A percentile compares a stretch with the other conserved stretches of the same genome.
Evolutionary conservation across 805 yeast genomes (phyloP).

Genomic region (Myxozyma nipponensis): DNA sequence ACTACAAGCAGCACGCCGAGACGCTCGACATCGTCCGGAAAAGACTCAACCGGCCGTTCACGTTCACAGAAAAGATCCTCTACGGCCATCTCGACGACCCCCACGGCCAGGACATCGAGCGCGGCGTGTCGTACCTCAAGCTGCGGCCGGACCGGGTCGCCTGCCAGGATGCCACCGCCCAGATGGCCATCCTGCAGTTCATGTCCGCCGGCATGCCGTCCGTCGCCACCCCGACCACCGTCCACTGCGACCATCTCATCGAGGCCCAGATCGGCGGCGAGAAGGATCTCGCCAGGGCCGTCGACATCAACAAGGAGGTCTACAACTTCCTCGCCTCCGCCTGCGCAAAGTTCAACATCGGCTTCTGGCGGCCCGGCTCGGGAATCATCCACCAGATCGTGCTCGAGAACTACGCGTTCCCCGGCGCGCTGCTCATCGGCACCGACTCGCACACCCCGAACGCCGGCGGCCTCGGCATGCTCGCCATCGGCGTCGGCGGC

Average conservation of each 20-base stretch:
- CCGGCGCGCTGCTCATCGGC: slow-evolving; percentile 95
- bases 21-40: slow-evolving; percentile 79
- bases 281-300: slow-evolving; percentile 73
- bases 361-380: slow-evolving; percentile 99
- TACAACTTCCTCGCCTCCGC: slow-evolving; percentile 91
- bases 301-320: slow-evolving; percentile 86
- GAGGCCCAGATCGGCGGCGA: slow-evolving; percentile 95
- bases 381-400: slow-evolving; percentile 98
- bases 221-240: slow-evolving; percentile 90
- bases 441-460: slow-evolving; percentile 99
- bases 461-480: slow-evolving; percentile 98
- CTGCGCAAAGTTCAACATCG: slow-evolving; percentile 92
- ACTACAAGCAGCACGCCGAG: slow-evolving; percentile 79
- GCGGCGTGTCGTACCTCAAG: slow-evolving; percentile 90
- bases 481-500: slow-evolving; percentile 99
- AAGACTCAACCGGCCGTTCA: slow-evolving; percentile 81
- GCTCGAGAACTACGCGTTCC: slow-evolving; percentile 92
- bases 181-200: slow-evolving; percentile 96
- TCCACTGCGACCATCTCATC: slow-evolving; percentile 97
- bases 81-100: slow-evolving; percentile 91
- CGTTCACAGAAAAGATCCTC: slow-evolving; percentile 89
- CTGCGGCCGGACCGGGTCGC: slow-evolving; percentile 97
- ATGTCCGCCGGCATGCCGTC: slow-evolving; percentile 91
- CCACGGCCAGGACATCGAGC: slow-evolving; percentile 51
- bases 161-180: slow-evolving; percentile 99